These are phyloP conservation scores for Stagonosporopsis vannaccii DNA, from an alignment of 2,329 filamentous ascomycete species.

Conservation along the genomic window DNA sequence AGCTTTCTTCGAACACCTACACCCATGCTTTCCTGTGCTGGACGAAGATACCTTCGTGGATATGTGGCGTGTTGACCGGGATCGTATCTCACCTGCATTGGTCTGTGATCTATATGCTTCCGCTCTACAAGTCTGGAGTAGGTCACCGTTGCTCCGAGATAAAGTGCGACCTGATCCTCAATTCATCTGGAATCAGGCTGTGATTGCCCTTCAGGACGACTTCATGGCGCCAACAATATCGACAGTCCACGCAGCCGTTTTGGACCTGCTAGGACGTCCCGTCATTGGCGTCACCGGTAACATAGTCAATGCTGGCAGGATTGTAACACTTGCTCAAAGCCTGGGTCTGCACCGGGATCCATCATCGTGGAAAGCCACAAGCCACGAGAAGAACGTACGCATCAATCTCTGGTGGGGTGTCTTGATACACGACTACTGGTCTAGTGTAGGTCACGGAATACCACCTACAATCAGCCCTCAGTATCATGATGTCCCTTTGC, in stretches of 20 bases:
- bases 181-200: slow-evolving; percentile 31
- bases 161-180: slow-evolving; percentile 21
- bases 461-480: slow-evolving; percentile 24
- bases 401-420: slow-evolving; percentile 33
- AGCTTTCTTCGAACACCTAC: slow-evolving; percentile 24
- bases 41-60: slow-evolving; percentile 24
- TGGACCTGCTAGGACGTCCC: slow-evolving; percentile 31
- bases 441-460: slow-evolving; percentile 31
- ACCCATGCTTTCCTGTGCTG: slow-evolving; percentile 31
- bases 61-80: slow-evolving; percentile 23
- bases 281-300: slow-evolving; percentile 29
- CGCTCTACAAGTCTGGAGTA: slow-evolving; percentile 22
- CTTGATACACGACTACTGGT: slow-evolving; percentile 31
- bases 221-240: slow-evolving; percentile 32
- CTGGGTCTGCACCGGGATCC: slow-evolving; percentile 29
- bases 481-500: slow-evolving; percentile 25
- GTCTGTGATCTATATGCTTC: slow-evolving; percentile 30
- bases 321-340: slow-evolving; percentile 32
- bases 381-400: slow-evolving; percentile 27
- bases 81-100: slow-evolving; percentile 25
- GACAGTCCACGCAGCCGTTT: slow-evolving; percentile 24
- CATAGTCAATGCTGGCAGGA: slow-evolving; percentile 27
- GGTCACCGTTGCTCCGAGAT: slow-evolving; percentile 15
- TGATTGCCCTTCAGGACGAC: slow-evolving; percentile 27
- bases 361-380: slow-evolving; percentile 20